Base-by-base conservation (phyloP, 129 eudicot genomes). In the Smallanthus sonchifolius region DNA sequence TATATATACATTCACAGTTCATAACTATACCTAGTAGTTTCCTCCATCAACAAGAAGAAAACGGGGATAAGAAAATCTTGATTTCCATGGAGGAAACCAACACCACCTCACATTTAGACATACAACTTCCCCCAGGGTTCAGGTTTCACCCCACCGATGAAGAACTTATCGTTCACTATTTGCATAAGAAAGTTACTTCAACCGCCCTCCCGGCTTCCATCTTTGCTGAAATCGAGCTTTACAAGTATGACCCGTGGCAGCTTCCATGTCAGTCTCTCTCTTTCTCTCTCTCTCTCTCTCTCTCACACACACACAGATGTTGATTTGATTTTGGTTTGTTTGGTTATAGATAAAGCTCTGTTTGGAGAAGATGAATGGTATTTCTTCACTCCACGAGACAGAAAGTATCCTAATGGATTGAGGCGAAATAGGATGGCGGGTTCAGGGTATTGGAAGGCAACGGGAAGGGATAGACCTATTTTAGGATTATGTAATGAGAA, bases 321-420 rank as follows among this genome's bases (percentile, higher is more conserved):
- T 38, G 32, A 19, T 3, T 28, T 75, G 28, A 44, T 32, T 65
- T 56, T 74, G 44, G 54, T 66, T 36, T 67, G 65, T 65, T 76
- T 56, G 39, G 65, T 56, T 13, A 52, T 42, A 85, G 89, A 61
- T 62, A 85, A 79, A 48, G 86, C 89, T 40, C 70, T 82, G 77
- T 81, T 81, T 75, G 89, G 89, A 66, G 84, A 81, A 24, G 86
- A 85, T 20, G 89, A 85, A 72, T 85, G 89, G 89, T 85, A 70
- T 73, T 82, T 85, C 74, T 85, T 85, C 44, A 82, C 77, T 51
- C 86, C 89, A 56, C 59, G 89, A 72, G 89, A 85, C 36, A 85
- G 86, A 54, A 78, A 82, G 75, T 85, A 85, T 81, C 89, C 86
- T 1, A 85, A 85, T 60, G 86, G 89, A 48, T 49, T 65, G 65